Evolutionary conservation across 768 basidiomycete species (phyloP), one percentile per base, ranked within the genome.

Genomic region (Mycena albidolilacea): DNA sequence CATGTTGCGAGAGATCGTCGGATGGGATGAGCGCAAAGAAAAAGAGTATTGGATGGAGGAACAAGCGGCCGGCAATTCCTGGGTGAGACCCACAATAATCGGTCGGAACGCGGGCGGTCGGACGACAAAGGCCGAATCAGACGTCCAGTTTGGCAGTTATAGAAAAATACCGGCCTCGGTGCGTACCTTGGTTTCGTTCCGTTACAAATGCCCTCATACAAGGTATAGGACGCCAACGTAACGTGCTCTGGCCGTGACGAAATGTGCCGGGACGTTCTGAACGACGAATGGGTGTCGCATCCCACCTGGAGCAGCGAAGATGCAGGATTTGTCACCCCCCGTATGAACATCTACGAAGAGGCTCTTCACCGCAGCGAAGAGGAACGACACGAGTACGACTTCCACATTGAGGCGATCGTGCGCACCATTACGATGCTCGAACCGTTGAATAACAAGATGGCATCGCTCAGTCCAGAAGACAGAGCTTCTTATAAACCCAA

Each of bases 231-330:
- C 82, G 90, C 91, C 67, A 92, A 93, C 65, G 92, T 97, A 15
- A 85, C 93, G 0, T 99, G 98, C 79, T 95, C 97, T 2, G 98
- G 98, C 2, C 93, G 98, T 17, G 98, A 99, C 78, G 95, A 96
- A 23, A 97, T 99, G 93, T 98, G 97, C 82, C 93, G 92, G 78
- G 92, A 94, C 8, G 98, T 99, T 6, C 85, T 99, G 64, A 99
- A 99, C 79, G 98, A 99, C 80, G 95, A 97, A 76, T 99, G 97
- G 97, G 93, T 99, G 19, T 97, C 97, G 6, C 97, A 98, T 80
- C 97, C 98, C 1, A 95, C 95, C 1, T 97, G 96, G 91, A 93
- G 94, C 5, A 95, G 93, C 76, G 98, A 99, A 80, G 97, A 97
- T 75, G 92, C 96, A 0, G 96, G 95, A 1, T 98, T 98, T 78